Evolutionary conservation across 225 moss, liverwort and hornwort genomes (phyloP).

Genomic region (Takakia lepidozioides): DNA sequence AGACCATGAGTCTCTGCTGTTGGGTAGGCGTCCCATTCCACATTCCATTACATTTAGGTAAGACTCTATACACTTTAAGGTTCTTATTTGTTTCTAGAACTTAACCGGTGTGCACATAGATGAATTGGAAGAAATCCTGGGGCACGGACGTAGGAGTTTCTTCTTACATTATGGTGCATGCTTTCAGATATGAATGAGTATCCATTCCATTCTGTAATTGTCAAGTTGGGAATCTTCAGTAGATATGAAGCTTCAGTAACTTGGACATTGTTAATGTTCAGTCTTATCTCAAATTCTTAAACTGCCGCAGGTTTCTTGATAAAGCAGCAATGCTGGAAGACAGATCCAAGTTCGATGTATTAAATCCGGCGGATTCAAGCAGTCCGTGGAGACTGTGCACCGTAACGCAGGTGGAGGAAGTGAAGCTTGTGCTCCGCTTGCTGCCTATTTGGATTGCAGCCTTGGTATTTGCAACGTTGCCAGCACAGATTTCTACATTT

Average conservation of each 20-base stretch:
- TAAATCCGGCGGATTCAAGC: neutral
- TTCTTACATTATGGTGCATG: no score
- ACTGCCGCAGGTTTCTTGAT: slow-evolving; percentile 36
- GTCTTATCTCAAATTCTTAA: neutral
- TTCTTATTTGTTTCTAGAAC: no score
- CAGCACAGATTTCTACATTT: slow-evolving; percentile 59
- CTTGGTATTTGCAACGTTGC: slow-evolving; percentile 46
- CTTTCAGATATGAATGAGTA: neutral
- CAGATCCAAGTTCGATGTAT: neutral
- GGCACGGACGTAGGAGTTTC: no score
- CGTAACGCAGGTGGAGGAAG: slow-evolving; percentile 68
- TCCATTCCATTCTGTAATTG: neutral
- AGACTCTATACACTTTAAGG: no score
- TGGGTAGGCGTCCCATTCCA: slow-evolving; percentile 19
- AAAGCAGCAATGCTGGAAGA: slow-evolving; percentile 28
- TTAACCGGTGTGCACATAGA: no score
- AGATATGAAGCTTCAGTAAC: neutral
- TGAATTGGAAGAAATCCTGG: no score
- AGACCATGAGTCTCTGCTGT: slow-evolving; percentile 11
- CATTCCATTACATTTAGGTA: slow-evolving; percentile 40
- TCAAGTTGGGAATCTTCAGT: neutral
- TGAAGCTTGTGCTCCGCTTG: slow-evolving; percentile 56
- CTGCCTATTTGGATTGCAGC: slow-evolving; percentile 49
- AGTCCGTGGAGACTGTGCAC: slow-evolving; percentile 45
- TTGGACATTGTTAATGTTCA: neutral